Conservation (phyloP, 1,284 basidiomycete species). For the Vanrija sp. region DNA sequence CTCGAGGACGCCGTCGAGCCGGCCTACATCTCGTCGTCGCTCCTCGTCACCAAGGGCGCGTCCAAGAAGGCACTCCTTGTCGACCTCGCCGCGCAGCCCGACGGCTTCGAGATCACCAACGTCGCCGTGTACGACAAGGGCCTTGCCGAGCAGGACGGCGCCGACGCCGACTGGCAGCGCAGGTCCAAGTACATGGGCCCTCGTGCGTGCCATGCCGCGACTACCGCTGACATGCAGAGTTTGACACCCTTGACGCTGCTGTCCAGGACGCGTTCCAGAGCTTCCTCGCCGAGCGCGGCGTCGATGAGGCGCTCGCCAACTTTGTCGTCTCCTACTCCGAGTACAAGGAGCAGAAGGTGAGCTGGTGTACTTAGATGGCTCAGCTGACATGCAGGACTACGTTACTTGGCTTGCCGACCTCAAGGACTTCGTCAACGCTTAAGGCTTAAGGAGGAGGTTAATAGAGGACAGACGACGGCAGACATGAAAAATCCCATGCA, state of each 20-base stretch:
- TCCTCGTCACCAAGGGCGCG: constrained; percentile 72
- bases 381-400: constrained; percentile 65
- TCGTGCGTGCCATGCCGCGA: constrained; percentile 50
- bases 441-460: constrained; percentile 4
- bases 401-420: constrained; percentile 81
- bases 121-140: constrained; percentile 75
- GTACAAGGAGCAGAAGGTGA: constrained; percentile 82
- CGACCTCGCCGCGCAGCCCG: constrained; percentile 78
- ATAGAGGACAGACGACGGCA: not conserved
- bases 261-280: constrained; percentile 84
- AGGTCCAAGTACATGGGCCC: constrained; percentile 90
- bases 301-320: constrained; percentile 69
- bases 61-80: constrained; percentile 65
- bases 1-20: constrained; percentile 58
- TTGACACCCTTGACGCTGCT: constrained; percentile 80
- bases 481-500: not conserved
- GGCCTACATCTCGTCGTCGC: constrained; percentile 53
- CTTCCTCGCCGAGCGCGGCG: constrained; percentile 79
- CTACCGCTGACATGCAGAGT: constrained; percentile 51
- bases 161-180: constrained; percentile 90
- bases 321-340: constrained; percentile 83
- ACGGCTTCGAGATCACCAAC: constrained; percentile 81
- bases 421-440: constrained; percentile 71
- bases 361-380: constrained; percentile 23
- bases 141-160: constrained; percentile 71